Evolutionary conservation across 495 filamentous ascomycete genomes (phyloP), one percentile per base, ranked within the genome.

Genomic region (Neurospora hispaniola): DNA sequence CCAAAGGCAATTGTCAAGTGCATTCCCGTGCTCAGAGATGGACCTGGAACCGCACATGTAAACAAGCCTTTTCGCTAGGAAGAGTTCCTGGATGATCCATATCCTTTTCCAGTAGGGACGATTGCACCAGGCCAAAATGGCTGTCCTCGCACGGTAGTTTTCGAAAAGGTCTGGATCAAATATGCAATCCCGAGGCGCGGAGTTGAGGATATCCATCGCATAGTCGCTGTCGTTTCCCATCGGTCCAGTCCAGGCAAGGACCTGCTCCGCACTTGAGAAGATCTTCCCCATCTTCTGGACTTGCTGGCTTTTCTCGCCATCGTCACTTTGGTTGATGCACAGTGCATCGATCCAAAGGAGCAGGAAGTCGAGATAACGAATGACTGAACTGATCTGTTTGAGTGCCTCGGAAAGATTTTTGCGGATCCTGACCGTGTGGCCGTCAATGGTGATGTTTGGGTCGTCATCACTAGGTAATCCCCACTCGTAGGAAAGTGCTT

Each of bases 321-420:
- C 10, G 42, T 73, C 69, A 0, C 18, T 42, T 31, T 73, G 72
- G n/a, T 73, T 73, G 72, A 73, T 73, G 11, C 72, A 73, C 7
- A 73, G 42, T 8, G 69, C 69, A 42, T 73, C 72, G 9, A 62
- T 1, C 72, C 72, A 73, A 1, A 73, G 68, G 6, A 3, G 1
- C 1, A 27, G 31, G 2, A 4, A 31, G 3, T 23, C 3, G 5
- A 31, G 54, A 0, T 62, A 4, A 23, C 3, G 23, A 1, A 62
- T 31, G 48, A 23, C 10, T 6, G 46, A 54, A 12, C 1, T 27
- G 2, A 31, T 62, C 54, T 62, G 54, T 31, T 62, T 8, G 54
- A 62, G 54, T 31, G 23, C 54, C 5, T 23, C 23, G 0, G 0
- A 31, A 0, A 62, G 23, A 16, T 62, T 62, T 8, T 62, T 62